Evolutionary conservation across 768 basidiomycete genomes (phyloP), one percentile per base, ranked within the genome.

Genomic region (Cystoderma amianthinum): DNA sequence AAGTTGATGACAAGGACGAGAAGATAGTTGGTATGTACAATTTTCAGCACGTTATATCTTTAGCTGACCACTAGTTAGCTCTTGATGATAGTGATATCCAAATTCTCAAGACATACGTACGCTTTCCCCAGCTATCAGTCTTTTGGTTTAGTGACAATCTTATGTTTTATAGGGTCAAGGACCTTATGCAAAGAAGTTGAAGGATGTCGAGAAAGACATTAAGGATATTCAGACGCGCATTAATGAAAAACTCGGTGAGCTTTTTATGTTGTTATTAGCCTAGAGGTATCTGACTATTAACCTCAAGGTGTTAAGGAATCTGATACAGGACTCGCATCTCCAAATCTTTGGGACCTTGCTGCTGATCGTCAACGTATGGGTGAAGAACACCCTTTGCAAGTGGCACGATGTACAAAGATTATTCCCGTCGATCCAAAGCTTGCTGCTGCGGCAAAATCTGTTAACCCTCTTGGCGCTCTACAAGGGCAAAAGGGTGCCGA

Each of bases 71-170:
- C 20, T 25, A 2, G 39, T 2, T 45, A 96, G 95, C 85, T 38
- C 81, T 99, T 47, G 96, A 98, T 57, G 95, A 97, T 54, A 92
- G 90, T 50, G 96, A 98, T 59, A 99, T 99, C 38, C 95, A 98
- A 61, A 96, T 99, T 51, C 79, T 99, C 48, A 96, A 97, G 71
- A 99, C 95, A 45, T 98, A 98, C 63, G 95, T 91, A 62, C 45
- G 82, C 51, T 19, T 24, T 20, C 19, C 6, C 39, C 15, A 39
- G 23, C 33, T n/a, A n/a, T n/a, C n/a, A n/a, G n/a, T n/a, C n/a
- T n/a, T n/a, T 39, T 33, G 22, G 5, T 16, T 24, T 36, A 40
- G 36, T 30, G 32, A 13, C 42, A 34, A 37, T 36, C 28, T 41
- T 34, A 34, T 46, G 11, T 13, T 38, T 32, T 43, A 17, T 58